These are phyloP conservation scores for Grosmannia serpens DNA, from an alignment of 2,329 filamentous ascomycete species.

Conservation along the genomic window DNA sequence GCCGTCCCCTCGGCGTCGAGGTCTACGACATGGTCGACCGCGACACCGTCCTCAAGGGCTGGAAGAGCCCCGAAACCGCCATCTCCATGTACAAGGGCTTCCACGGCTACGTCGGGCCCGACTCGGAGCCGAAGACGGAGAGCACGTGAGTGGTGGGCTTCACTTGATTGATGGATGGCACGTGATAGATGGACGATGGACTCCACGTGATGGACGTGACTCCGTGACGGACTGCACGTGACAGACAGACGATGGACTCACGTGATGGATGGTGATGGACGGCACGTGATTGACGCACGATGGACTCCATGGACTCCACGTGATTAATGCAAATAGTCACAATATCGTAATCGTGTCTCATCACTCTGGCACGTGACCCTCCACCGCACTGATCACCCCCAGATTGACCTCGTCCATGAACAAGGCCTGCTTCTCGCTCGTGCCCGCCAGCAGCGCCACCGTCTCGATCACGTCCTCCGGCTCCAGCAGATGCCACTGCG, in stretches of 20 bases:
- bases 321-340: too few species aligned
- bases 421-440: conserved; percentile 18
- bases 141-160: too few species aligned
- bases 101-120: background rate
- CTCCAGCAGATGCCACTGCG: conserved; percentile 81
- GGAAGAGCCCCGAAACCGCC: background rate
- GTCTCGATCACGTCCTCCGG: conserved; percentile 75
- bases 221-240: too few species aligned
- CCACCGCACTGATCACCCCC: conserved; percentile 40
- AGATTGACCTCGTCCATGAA: conserved; percentile 43
- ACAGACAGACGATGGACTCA: too few species aligned
- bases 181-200: too few species aligned
- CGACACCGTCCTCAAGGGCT: background rate
- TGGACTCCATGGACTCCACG: too few species aligned
- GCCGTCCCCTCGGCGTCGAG: conserved; percentile 62
- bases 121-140: too few species aligned
- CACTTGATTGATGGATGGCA: too few species aligned
- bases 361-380: conserved; percentile 34
- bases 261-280: too few species aligned
- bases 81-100: background rate
- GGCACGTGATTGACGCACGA: too few species aligned
- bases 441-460: conserved; percentile 42
- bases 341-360: too few species aligned
- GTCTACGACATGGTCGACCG: conserved; percentile 32
- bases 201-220: too few species aligned